phyloP scores from a whole-genome alignment of 108 stramenopile species.

The Cylindrotheca closterium region DNA sequence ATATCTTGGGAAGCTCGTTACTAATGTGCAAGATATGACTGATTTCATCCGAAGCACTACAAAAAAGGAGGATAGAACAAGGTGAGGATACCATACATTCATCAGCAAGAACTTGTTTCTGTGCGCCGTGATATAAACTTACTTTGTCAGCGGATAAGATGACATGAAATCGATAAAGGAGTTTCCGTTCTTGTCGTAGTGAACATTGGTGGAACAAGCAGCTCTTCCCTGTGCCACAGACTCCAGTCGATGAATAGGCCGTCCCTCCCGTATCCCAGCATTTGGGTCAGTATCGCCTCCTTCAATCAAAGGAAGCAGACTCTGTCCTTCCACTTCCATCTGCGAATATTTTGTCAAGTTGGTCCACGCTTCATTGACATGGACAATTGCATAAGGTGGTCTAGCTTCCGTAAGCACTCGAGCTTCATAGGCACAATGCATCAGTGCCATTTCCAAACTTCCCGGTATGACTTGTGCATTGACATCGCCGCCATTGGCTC shows the following conservation, averaged over 20 bases:
- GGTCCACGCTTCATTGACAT: constrained; percentile 79
- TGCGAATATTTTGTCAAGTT: constrained; percentile 67
- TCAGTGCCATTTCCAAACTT: constrained; percentile 77
- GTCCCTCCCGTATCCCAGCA: constrained; percentile 31
- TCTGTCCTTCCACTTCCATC: constrained; percentile 73
- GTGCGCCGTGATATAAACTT: constrained; percentile 26
- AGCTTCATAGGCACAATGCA: constrained; percentile 64
- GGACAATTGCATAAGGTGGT: constrained; percentile 65
- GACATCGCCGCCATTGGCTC: constrained; percentile 69
- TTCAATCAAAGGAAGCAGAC: constrained; percentile 46
- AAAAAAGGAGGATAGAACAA: constrained; percentile 6
- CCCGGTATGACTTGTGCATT: constrained; percentile 78
- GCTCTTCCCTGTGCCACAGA: constrained; percentile 51
- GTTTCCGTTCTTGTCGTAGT: constrained; percentile 64
- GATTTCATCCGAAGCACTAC: constrained; percentile 46
- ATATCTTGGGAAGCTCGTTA: constrained; percentile 41
- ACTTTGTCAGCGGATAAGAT: constrained; percentile 83
- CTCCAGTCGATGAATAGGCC: constrained; percentile 47
- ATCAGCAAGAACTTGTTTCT: not conserved
- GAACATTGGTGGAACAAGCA: constrained; percentile 59
- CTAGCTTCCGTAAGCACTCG: constrained; percentile 77
- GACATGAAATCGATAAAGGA: constrained; percentile 73
- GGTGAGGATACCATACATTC: not conserved
- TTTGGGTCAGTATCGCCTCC: constrained; percentile 42
- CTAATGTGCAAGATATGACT: constrained; percentile 56